Evolutionary conservation across 257 asterid genomes (phyloP).

Genomic region (Fraxinus pennsylvanica): DNA sequence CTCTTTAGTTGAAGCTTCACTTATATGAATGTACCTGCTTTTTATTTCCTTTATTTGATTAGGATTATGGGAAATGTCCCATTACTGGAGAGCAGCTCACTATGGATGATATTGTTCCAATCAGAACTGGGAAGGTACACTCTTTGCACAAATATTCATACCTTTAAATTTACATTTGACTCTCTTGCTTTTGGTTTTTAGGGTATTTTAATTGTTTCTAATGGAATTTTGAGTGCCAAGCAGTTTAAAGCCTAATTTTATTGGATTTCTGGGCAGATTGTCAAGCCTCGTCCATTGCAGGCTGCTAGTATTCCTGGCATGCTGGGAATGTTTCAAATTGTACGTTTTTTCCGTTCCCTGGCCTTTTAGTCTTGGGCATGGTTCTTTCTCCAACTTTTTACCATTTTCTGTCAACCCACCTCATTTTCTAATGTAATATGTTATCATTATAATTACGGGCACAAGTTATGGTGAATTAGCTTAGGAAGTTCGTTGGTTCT

Average conservation of each 20-base stretch:
- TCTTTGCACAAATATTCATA: not conserved
- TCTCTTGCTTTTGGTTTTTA: conserved; percentile 2
- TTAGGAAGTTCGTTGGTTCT: not conserved
- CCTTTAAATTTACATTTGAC: not conserved
- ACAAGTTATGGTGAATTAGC: not conserved
- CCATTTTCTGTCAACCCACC: not conserved
- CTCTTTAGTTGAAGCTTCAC: conserved; percentile 14
- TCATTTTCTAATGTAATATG: not conserved
- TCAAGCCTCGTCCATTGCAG: conserved; percentile 94
- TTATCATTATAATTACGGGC: not conserved
- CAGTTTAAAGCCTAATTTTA: conserved; percentile 19
- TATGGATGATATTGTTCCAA: conserved; percentile 75
- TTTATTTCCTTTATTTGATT: conserved; percentile 11
- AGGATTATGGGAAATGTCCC: conserved; percentile 99
- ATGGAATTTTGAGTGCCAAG: conserved; percentile 5
- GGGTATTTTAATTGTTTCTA: not conserved
- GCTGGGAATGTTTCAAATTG: conserved; percentile 98
- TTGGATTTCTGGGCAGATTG: conserved; percentile 56
- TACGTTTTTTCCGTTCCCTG: conserved; percentile 40
- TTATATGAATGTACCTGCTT: not conserved
- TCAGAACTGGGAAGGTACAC: conserved; percentile 84
- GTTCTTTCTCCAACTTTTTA: too few relatives aligned
- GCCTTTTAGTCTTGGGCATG: not conserved
- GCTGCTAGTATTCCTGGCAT: conserved; percentile 99
- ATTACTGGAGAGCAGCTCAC: conserved; percentile 88